A percentile compares a stretch with the other conserved stretches of the same genome.
phyloP scores from a whole-genome alignment of 805 yeast species.

The Yarrowia hollandica region DNA sequence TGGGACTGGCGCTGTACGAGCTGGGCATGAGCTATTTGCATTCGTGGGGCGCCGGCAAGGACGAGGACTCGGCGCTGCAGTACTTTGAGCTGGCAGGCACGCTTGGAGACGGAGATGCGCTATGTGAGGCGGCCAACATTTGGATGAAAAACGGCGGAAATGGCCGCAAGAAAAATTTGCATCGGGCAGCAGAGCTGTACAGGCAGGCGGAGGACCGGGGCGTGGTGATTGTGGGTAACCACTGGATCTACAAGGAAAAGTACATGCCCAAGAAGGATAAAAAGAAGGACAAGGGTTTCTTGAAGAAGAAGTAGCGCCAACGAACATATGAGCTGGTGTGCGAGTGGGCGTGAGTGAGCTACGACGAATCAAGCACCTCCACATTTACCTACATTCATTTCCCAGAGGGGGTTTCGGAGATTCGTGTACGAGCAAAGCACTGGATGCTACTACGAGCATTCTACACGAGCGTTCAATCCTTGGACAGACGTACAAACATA shows the following conservation, averaged over 20 bases:
- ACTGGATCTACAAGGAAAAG: slow-evolving; percentile 75
- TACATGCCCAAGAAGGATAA: slow-evolving; percentile 44
- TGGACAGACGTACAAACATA: too few species aligned
- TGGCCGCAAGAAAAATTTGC: slow-evolving; percentile 56
- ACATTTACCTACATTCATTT: too few species aligned
- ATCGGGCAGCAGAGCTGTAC: slow-evolving; percentile 68
- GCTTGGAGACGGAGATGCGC: slow-evolving; percentile 66
- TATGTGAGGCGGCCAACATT: slow-evolving; percentile 67
- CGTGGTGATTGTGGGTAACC: slow-evolving; percentile 60
- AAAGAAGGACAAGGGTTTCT: slow-evolving; percentile 30
- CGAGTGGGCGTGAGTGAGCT: not conserved
- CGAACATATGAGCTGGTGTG: slow-evolving; percentile 23
- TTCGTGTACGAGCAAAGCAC: too few species aligned
- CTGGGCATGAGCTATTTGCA: slow-evolving; percentile 57
- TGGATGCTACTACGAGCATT: too few species aligned
- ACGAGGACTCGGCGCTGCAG: slow-evolving; percentile 58
- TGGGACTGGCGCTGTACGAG: slow-evolving; percentile 53
- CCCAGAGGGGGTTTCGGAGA: too few species aligned
- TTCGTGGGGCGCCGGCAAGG: slow-evolving; percentile 57
- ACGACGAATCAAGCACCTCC: too few species aligned
- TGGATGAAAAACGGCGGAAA: slow-evolving; percentile 58
- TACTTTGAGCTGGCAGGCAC: slow-evolving; percentile 65
- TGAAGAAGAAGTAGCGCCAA: slow-evolving; percentile 31
- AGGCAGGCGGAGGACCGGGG: slow-evolving; percentile 66
- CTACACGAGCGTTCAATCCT: too few species aligned